Base-by-base conservation (phyloP, 2,329 filamentous ascomycete genomes). In the Aspergillus sergii region DNA sequence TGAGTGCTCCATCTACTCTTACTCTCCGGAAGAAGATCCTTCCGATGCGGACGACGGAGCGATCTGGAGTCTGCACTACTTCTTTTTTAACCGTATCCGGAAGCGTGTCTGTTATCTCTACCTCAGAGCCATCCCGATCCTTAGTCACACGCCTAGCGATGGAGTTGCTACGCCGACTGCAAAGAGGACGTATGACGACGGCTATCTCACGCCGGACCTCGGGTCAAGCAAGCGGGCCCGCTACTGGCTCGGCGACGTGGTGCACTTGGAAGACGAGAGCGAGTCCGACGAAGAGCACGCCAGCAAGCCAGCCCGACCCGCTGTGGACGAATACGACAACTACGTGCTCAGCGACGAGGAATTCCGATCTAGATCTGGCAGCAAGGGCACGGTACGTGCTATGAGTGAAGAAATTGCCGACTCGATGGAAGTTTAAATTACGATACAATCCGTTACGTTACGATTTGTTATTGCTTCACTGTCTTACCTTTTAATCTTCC, bases 91-190 rank as follows among this genome's bases (percentile, higher is more conserved):
- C 83, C 94, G 94, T 73, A 84, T 89, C 30, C 86, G 90, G 74
- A 98, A 98, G 82, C 89, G 95, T 48, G 94, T 99, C 21, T 94
- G 93, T 64, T 99, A 99, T 76, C 82, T 99, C 53, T 96, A 97
- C 73, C 87, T 97, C 53, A 90, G 94, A 65, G 94, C 92, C n/a
- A 88, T 97, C 53, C 82, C 81, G n/a, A 81, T 82, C 9, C 74
- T 94, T 88, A 63, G 90, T 90, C 69, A 89, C 91, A 73, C 91
- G 83, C 67, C 88, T 84, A 75, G 90, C 85, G 53, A 82, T 61
- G 75, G 68, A 16, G 51, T 69, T 21, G 78, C 68, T 4, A 76
- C 82, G 1, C 79, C 81, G 26, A 73, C 79, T 21, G 75, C 77
- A 3, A 84, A 84, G 65, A 75, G 81, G 58, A 77, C 76, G 28